Evolutionary conservation across 73 alveolate species (phyloP), one percentile per base, ranked within the genome.

Genomic region (Breviolum minutum): DNA sequence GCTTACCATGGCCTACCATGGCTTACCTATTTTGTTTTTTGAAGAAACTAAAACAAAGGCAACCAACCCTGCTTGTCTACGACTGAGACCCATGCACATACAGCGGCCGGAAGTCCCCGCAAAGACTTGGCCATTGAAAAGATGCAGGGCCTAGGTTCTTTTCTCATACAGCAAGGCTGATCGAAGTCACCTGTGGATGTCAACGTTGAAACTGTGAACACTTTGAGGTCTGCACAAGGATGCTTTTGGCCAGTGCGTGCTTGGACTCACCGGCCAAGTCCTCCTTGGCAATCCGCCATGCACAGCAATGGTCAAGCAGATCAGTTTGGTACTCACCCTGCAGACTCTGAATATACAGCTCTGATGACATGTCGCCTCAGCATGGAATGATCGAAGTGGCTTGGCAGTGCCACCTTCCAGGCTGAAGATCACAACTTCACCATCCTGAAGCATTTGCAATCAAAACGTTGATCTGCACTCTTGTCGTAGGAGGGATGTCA

Each of bases 81-180:
- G 54, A 20, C 54, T 62, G 93, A 84, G 97, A 2, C 63, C 88
- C 88, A 8, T 22, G 76, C 98, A 92, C 40, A 79, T 32, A 74
- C 98, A 92, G 9, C 98, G 89, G 17, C 90, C 79, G 48, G 69
- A 92, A 84, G 90, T 74, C 20, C 98, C 98, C 8, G 98, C 98
- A 62, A 92, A 92, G 27, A 92, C 81, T 16, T 61, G 68, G 54
- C 90, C 98, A 64, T 74, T 30, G 29, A 74, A 68, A 8, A 92
- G 66, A 48, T 92, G 98, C 8, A 92, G 90, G 19, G 97, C 97
- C 97, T 90, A 61, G 54, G 54, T 40, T 40, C 54, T 40, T 40
- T 40, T 40, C 54, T 40, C 54, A 40, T 40, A 2, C 54, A 40
- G 54, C 54, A 40, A 2, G 54, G 54, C 54, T 40, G 3, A 40